A percentile compares a stretch with the other conserved stretches of the same genome.
Conservation (phyloP, 176 grass and related monocot species). For the Miscanthus lutarioriparius region DNA sequence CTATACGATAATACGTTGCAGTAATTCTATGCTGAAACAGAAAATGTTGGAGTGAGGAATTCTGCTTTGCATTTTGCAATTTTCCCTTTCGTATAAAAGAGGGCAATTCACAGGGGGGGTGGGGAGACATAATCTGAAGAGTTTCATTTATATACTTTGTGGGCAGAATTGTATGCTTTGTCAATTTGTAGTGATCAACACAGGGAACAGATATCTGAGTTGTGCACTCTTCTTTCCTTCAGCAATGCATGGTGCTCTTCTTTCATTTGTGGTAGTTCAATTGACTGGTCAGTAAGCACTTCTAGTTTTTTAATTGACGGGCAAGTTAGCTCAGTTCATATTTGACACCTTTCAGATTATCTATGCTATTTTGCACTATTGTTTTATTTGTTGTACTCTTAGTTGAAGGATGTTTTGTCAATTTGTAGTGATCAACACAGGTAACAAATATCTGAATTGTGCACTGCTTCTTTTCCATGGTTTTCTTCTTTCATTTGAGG, state of each 20-base stretch:
- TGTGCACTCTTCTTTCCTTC: not conserved
- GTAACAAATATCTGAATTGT: not conserved
- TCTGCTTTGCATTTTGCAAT: not conserved
- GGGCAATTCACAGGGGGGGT: no score
- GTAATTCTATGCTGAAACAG: not conserved
- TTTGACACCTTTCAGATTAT: not conserved
- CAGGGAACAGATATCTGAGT: not conserved
- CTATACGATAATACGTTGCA: not conserved
- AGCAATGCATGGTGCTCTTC: not conserved
- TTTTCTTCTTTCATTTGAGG: not conserved
- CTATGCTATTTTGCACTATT: not conserved
- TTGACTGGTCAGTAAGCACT: not conserved
- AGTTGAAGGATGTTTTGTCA: not conserved
- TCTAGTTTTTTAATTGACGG: not conserved
- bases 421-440: not conserved
- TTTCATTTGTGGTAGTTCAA: not conserved
- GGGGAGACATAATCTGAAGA: not conserved
- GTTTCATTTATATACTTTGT: not conserved
- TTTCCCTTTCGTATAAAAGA: not conserved
- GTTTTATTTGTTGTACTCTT: not conserved
- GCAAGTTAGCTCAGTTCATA: not conserved
- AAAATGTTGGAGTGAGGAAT: not conserved
- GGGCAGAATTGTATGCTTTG: not conserved
- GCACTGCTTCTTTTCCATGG: constrained; percentile 17
- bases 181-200: not conserved